Base-by-base conservation (phyloP, 108 stramenopile genomes). In the Cyclotella choctawhatcheeana region DNA sequence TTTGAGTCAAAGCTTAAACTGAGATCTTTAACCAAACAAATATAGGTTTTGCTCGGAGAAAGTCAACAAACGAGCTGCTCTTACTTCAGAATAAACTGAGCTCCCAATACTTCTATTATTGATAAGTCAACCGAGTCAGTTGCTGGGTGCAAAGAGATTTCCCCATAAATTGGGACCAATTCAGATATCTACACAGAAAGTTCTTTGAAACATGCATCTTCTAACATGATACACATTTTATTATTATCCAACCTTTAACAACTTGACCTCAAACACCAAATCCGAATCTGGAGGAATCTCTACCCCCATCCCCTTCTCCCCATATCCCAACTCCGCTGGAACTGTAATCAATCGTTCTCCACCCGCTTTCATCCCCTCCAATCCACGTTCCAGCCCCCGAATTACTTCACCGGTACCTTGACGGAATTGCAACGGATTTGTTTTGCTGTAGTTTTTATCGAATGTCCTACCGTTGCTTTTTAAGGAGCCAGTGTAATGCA, bases 351-450 rank as follows among this genome's bases (percentile, higher is more conserved):
- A 22, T 21, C 88, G 29, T 44, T 82, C 80, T 12, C 84, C 88
- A 47, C 85, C 88, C 12, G 63, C 84, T 45, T 52, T 81, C 88
- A 88, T 88, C 27, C 88, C 88, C 31, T 79, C 77, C 56, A 88
- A 58, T 13, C 88, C 88, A 21, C 82, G 44, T 40, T 88, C 88
- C 66, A 88, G 60, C 20, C 87, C 88, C 14, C 71, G 32, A 76
- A 88, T 81, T 8, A 86, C 85, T 34, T 71, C 69, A 27, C 83
- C 83, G 4, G 81, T 83, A 21, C 88, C 88, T 51, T 76, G 73
- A 44, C 83, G 74, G 47, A 88, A 86, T 47, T 69, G 64, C 22
- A 82, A 73, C 18, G 88, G 85, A 51, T 84, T 73, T 21, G 48
- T 52, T 32, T 70, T 68, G 37, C 69, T 76, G 33, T 78, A 33